phyloP scores from a whole-genome alignment of 441 rosid species.

The Adansonia madagascariensis region DNA sequence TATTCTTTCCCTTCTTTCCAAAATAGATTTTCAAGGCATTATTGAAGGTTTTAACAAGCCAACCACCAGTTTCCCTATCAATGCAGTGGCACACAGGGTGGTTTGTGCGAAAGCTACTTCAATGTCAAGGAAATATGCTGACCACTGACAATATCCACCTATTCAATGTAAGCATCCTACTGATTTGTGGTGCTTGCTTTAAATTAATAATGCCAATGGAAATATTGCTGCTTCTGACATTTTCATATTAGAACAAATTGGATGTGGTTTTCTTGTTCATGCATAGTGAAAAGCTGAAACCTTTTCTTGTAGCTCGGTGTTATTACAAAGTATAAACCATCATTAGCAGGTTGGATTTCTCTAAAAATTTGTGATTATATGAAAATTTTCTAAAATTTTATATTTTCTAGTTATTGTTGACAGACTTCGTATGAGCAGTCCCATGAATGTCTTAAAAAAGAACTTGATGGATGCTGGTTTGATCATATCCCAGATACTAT shows the following conservation, averaged over 20 bases:
- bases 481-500: constrained; percentile 60
- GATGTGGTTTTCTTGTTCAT: constrained; percentile 10
- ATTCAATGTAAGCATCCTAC: constrained; percentile 57
- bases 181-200: constrained; percentile 16
- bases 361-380: not conserved
- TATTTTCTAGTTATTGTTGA: constrained; percentile 64
- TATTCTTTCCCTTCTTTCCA: constrained; percentile 17
- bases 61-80: constrained; percentile 39
- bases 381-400: constrained; percentile 59
- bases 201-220: constrained; percentile 14
- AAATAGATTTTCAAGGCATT: constrained; percentile 49
- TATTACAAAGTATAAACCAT: not conserved
- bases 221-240: constrained; percentile 4
- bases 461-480: constrained; percentile 72
- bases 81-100: constrained; percentile 57
- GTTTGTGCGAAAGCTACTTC: constrained; percentile 53
- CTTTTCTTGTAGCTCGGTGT: not conserved
- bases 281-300: not conserved
- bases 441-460: constrained; percentile 44
- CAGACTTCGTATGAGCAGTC: constrained; percentile 61
- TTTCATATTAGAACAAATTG: constrained; percentile 6
- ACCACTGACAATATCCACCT: constrained; percentile 37
- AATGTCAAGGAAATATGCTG: constrained; percentile 43
- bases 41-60: constrained; percentile 50
- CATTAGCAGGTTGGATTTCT: not conserved